Base-by-base conservation (phyloP, 2,329 filamentous ascomycete genomes). In the Juglanconis juglandina region DNA sequence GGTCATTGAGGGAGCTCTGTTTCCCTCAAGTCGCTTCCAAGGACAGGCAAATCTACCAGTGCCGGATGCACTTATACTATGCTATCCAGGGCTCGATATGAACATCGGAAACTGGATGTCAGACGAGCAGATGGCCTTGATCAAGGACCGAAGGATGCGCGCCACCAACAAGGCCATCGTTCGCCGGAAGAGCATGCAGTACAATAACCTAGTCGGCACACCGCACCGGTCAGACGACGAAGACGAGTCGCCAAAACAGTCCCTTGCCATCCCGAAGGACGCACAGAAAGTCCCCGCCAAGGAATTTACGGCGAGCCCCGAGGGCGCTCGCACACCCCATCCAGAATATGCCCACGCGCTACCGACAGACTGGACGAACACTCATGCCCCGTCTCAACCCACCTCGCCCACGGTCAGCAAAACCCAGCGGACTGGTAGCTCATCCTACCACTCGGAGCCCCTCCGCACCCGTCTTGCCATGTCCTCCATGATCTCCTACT, bases 71-170 rank as follows among this genome's bases (percentile, higher is more conserved):
- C 75, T 98, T 7, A 81, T 98, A 0, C 81, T 96, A 53, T 87
- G 96, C 61, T 99, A 99, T 69, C 95, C 95, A 0, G 88, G 89
- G 0, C 77, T 99, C 61, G 95, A 98, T 69, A 92, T 98, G 90
- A 97, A 96, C 69, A 98, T 98, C 66, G 92, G 92, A 42, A 97
- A 93, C 73, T 99, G 95, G 95, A 98, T 99, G 93, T 93, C 91
- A 0, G 94, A 98, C 68, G 94, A 98, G 73, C 93, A 99, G 72
- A 96, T 98, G 91, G 87, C 91, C 0, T 77, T 99, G 63, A 96
- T 99, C 64, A 88, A 92, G 65, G 93, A 96, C 64, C 87, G 92
- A 10, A 84, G 87, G 60, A 87, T 87, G 71, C 84, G 92, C 32
- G 88, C 87, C 67, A 92, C 88, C 1, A 96, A 97, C 69, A 83